Conservation (phyloP, 768 basidiomycete species). For the Russula foetens region DNA sequence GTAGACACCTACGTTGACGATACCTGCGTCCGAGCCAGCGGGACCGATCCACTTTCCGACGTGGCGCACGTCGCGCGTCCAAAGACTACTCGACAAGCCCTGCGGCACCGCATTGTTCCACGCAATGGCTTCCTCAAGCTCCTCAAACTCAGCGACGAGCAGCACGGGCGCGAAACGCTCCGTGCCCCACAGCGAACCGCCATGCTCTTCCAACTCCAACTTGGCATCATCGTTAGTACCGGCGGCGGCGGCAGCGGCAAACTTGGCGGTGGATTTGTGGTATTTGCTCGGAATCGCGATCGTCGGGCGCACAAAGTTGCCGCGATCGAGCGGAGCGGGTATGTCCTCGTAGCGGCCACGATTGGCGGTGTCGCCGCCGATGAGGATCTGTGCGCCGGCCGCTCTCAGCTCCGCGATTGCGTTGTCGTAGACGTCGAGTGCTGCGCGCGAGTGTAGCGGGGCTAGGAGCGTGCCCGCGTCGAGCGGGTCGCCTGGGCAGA, state of each 20-base stretch:
- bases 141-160: slow-evolving; percentile 79
- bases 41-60: slow-evolving; percentile 92
- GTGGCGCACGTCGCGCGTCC: slow-evolving; percentile 78
- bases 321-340: slow-evolving; percentile 41
- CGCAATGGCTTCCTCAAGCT: slow-evolving; percentile 76
- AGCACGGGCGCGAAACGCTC: slow-evolving; percentile 89
- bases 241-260: too few species aligned
- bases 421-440: slow-evolving; percentile 54
- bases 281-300: slow-evolving; percentile 56
- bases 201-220: background rate
- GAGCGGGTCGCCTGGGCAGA: slow-evolving; percentile 84
- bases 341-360: slow-evolving; percentile 44
- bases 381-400: slow-evolving; percentile 68
- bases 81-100: slow-evolving; percentile 87
- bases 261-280: slow-evolving; percentile 33
- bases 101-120: slow-evolving; percentile 91
- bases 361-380: slow-evolving; percentile 35
- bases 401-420: slow-evolving; percentile 54
- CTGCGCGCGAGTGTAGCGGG: slow-evolving; percentile 69
- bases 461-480: slow-evolving; percentile 67
- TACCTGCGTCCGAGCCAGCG: slow-evolving; percentile 82
- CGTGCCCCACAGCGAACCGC: slow-evolving; percentile 58
- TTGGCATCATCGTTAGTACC: too few species aligned
- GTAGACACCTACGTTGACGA: slow-evolving; percentile 65
- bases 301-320: slow-evolving; percentile 88